Evolutionary conservation across 176 grass and related monocot species (phyloP).

Genomic region (Oryza rufipogon): DNA sequence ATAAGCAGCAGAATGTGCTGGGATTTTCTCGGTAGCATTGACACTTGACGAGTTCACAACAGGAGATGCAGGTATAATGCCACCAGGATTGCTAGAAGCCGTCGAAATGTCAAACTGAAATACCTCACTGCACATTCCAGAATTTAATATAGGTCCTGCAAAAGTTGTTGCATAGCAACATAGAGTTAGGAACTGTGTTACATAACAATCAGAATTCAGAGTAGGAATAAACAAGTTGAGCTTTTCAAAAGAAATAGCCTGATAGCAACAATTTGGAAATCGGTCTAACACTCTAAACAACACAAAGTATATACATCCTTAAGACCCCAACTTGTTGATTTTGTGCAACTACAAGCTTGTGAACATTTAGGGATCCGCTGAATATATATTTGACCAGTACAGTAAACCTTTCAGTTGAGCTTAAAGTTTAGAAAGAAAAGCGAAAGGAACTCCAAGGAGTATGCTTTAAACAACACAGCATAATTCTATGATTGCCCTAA

Average conservation of each 20-base stretch:
- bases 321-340: neutral
- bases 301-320: neutral
- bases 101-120: slow-evolving; percentile 82
- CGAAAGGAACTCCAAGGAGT: too few species aligned
- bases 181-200: slow-evolving; percentile 13
- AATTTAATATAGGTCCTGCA: slow-evolving; percentile 81
- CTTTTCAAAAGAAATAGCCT: neutral
- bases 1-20: slow-evolving; percentile 41
- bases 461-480: neutral
- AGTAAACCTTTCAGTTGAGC: neutral
- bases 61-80: slow-evolving; percentile 71
- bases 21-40: slow-evolving; percentile 63
- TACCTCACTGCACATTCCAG: slow-evolving; percentile 97
- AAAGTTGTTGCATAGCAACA: slow-evolving; percentile 39
- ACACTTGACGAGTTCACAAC: slow-evolving; percentile 56
- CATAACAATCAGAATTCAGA: too few species aligned
- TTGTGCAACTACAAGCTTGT: neutral
- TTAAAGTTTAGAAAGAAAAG: slow-evolving; percentile 8
- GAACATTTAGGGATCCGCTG: neutral
- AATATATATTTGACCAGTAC: neutral
- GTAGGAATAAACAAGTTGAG: neutral
- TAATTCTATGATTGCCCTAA: neutral
- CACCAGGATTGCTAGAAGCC: slow-evolving; percentile 48
- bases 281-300: neutral
- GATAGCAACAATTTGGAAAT: neutral